These are phyloP conservation scores for Yamadazyma kitorensis DNA, from an alignment of 805 yeast genomes.

Conservation along the genomic window DNA sequence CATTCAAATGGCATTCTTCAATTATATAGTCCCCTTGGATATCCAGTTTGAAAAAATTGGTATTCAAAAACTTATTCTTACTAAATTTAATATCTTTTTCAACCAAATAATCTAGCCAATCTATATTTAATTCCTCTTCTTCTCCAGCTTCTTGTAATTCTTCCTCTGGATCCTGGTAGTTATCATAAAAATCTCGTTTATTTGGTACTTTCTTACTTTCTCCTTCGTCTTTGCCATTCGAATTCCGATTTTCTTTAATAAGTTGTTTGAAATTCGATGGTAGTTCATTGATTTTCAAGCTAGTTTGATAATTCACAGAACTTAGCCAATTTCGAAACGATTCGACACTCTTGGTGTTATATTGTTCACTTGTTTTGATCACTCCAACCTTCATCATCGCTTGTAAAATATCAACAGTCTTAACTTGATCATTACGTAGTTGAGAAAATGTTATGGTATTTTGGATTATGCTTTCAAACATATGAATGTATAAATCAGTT, in stretches of 20 bases:
- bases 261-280: slow-evolving; percentile 29
- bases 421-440: slow-evolving; percentile 39
- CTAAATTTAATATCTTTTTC: slow-evolving; percentile 34
- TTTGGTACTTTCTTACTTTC: slow-evolving; percentile 33
- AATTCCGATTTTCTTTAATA: slow-evolving; percentile 37
- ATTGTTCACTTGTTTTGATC: slow-evolving; percentile 47
- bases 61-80: slow-evolving; percentile 21
- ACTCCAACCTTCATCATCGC: slow-evolving; percentile 65
- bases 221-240: slow-evolving; percentile 33
- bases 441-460: slow-evolving; percentile 52
- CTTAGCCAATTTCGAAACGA: slow-evolving; percentile 37
- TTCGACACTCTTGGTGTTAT: slow-evolving; percentile 36
- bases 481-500: slow-evolving; percentile 73
- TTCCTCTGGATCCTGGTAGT: slow-evolving; percentile 15
- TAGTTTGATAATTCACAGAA: slow-evolving; percentile 22
- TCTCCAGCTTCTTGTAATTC: slow-evolving; percentile 19
- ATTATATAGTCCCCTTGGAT: slow-evolving; percentile 12
- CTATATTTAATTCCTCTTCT: slow-evolving; percentile 17
- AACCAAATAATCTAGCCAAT: slow-evolving; percentile 39
- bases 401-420: slow-evolving; percentile 65
- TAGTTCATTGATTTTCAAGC: slow-evolving; percentile 17
- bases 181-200: slow-evolving; percentile 39
- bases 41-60: slow-evolving; percentile 3
- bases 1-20: slow-evolving; percentile 9
- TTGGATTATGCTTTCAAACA: slow-evolving; percentile 51